These are phyloP conservation scores for Inosperma sp. DNA, from an alignment of 768 basidiomycete species.

Conservation along the genomic window DNA sequence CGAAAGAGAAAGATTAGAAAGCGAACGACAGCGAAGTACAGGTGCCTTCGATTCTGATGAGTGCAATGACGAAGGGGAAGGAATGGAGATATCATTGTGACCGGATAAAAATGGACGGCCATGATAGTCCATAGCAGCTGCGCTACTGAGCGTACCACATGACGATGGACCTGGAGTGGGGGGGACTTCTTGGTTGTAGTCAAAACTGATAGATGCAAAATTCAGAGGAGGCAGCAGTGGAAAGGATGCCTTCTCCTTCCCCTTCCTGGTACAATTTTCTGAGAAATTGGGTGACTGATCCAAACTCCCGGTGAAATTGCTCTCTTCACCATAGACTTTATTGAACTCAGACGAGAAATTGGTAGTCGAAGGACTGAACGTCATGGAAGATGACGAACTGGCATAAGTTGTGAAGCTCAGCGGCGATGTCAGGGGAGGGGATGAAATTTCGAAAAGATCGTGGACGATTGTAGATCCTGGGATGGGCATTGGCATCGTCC, in stretches of 20 bases:
- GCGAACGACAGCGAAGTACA: constrained; percentile 49
- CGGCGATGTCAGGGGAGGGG: constrained; percentile 16
- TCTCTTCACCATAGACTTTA: constrained; percentile 15
- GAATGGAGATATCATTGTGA: constrained; percentile 18
- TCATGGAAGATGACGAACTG: constrained; percentile 26
- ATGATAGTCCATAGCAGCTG: constrained; percentile 10
- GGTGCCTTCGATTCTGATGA: constrained; percentile 28
- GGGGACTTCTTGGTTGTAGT: constrained; percentile 34
- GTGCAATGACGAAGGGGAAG: constrained; percentile 16
- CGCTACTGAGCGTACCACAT: constrained; percentile 25
- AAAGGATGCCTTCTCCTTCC: constrained; percentile 60
- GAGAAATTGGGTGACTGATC: constrained; percentile 17
- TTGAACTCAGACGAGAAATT: constrained; percentile 22
- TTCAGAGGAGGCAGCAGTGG: constrained; percentile 63
- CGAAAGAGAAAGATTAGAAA: constrained; percentile 48
- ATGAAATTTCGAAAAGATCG: constrained; percentile 39
- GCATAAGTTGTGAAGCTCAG: constrained; percentile 22
- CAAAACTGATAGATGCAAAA: constrained; percentile 53
- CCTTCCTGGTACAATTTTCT: constrained; percentile 30
- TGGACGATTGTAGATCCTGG: constrained; percentile 30
- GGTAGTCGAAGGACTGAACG: constrained; percentile 25
- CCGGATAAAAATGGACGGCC: constrained; percentile 18
- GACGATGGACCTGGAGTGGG: constrained; percentile 38
- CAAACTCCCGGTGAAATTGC: constrained; percentile 20
- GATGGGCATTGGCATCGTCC: constrained; percentile 52